Conservation (phyloP, 2,329 filamentous ascomycete species). For the Clonostachys rosea region DNA sequence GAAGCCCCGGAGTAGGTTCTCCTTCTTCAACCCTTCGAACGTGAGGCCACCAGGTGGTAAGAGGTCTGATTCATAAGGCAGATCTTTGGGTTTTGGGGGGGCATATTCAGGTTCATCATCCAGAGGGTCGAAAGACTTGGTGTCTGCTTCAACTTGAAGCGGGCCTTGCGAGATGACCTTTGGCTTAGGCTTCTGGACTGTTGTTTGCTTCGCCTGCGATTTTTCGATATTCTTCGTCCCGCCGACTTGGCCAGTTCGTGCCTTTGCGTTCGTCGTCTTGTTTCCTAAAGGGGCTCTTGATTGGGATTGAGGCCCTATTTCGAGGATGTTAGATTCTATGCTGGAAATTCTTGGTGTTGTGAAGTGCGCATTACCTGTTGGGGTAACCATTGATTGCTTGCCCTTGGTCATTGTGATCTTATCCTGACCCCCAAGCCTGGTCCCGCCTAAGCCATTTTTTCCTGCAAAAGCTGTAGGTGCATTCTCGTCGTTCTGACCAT, state of each 20-base stretch:
- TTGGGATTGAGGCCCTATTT: neutral
- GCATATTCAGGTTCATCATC: conserved; percentile 84
- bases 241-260: conserved; percentile 60
- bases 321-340: neutral
- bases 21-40: conserved; percentile 51
- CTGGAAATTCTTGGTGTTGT: neutral
- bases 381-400: conserved; percentile 64
- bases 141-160: conserved; percentile 52
- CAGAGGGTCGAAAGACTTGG: conserved; percentile 46
- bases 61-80: conserved; percentile 66
- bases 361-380: conserved; percentile 58
- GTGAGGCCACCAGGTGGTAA: conserved; percentile 54
- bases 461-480: conserved; percentile 33
- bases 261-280: conserved; percentile 96
- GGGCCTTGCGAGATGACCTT: conserved; percentile 29
- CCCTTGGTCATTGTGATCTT: conserved; percentile 42
- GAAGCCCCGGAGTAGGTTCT: conserved; percentile 58
- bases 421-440: conserved; percentile 49
- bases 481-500: conserved; percentile 83
- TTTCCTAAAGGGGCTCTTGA: conserved; percentile 75
- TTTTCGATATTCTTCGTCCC: conserved; percentile 61
- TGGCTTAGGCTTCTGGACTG: conserved; percentile 54
- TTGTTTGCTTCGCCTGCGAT: conserved; percentile 55
- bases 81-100: conserved; percentile 60
- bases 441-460: conserved; percentile 42